Evolutionary conservation across 371 early-diverging fungal genomes (phyloP), one percentile per base, ranked within the genome.

Genomic region (Antonospora locustae): DNA sequence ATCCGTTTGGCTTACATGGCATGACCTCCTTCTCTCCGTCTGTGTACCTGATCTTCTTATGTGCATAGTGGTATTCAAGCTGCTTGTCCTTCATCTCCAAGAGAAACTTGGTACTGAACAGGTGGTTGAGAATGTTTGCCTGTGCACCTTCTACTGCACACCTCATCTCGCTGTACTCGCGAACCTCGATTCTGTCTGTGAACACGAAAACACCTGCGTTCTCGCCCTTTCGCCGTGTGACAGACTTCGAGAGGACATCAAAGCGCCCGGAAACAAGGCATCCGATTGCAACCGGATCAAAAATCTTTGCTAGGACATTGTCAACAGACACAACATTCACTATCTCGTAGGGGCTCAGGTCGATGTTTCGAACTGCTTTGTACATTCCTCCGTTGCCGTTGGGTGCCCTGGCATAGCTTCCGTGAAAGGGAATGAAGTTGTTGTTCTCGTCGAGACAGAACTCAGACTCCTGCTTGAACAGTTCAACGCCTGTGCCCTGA

Each of bases 361-460:
- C 16, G 19, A 52, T 51, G 12, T 63, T 45, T 28, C 38, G 34
- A 19, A 71, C 54, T 1, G 71, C 58, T 30, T 64, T 44, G 46
- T 67, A 74, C 2, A 73, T 40, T 11, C 60, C 63, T 14, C 74
- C 74, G 50, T 73, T 74, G 6, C 71, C 71, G 55, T 66, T 63
- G 6, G 74, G 69, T 2, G 58, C 22, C 17, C 14, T 55, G 27
- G 62, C 27, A 29, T 47, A 30, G 7, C 48, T 27, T n/a, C 41
- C 43, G 11, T 61, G 41, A 14, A 36, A 23, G 2, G 47, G 36
- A n/a, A n/a, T n/a, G n/a, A n/a, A n/a, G 14, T 53, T 19, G 14
- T 37, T 48, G 19, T 64, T 50, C 27, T 34, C 12, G 36, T 55
- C 46, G 38, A 63, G 44, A 28, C 69, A 61, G 3, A 56, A 39